Percentiles rank a stretch among this genome's conserved stretches.
Conservation (phyloP, 306 rosid species). For the Quercus ilex region DNA sequence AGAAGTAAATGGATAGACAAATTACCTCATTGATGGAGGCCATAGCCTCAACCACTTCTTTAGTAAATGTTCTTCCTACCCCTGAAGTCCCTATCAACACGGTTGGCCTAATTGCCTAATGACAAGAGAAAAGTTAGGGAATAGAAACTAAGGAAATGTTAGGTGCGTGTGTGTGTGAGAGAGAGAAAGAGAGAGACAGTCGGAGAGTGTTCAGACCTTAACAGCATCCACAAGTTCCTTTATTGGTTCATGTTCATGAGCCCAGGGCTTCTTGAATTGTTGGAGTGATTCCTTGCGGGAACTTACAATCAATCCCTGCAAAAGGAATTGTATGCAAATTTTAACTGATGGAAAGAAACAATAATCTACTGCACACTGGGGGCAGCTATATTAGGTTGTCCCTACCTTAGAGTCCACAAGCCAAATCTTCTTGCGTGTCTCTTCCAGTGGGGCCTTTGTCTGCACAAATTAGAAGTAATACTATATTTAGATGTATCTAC, state of each 20-base stretch:
- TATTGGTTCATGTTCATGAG: conserved; percentile 81
- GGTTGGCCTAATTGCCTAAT: conserved; percentile 83
- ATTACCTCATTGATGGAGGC: conserved; percentile 71
- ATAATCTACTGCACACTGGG: conserved; percentile 3
- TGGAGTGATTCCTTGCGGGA: conserved; percentile 90
- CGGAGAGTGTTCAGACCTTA: conserved; percentile 42
- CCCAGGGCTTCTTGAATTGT: conserved; percentile 96
- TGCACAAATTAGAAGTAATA: conserved; percentile 36
- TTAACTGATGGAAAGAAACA: conserved; percentile 21
- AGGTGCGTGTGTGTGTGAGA: background rate
- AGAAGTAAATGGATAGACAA: background rate
- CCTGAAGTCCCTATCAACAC: conserved; percentile 95
- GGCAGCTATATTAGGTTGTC: conserved; percentile 6
- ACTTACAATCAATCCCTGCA: conserved; percentile 80
- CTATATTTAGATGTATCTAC: background rate
- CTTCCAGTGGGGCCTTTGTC: conserved; percentile 78
- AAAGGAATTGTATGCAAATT: conserved; percentile 16
- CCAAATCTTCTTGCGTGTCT: conserved; percentile 78
- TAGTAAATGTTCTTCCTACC: conserved; percentile 68
- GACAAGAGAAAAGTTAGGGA: conserved; percentile 15
- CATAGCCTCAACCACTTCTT: conserved; percentile 80
- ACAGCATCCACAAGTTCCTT: conserved; percentile 56
- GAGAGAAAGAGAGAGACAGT: conserved; percentile 1
- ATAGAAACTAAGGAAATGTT: conserved; percentile 12
- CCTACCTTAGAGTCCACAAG: conserved; percentile 94